These are phyloP conservation scores for Tetrahymena malaccensis DNA, from an alignment of 73 alveolate genomes.

Conservation along the genomic window DNA sequence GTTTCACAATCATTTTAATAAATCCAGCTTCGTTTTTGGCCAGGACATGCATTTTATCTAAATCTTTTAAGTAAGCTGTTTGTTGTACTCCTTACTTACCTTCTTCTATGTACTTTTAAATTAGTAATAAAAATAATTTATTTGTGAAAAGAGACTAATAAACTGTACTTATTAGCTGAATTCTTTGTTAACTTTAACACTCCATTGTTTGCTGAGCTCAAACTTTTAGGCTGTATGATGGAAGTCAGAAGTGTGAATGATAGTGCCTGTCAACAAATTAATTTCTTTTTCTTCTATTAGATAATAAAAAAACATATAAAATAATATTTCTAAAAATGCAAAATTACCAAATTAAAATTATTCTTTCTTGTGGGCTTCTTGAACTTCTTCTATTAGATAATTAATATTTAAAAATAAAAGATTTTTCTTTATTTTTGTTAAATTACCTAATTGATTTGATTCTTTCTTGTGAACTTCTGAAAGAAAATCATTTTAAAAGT, in stretches of 20 bases:
- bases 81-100: constrained; percentile 29
- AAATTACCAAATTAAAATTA: background rate
- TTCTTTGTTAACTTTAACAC: constrained; percentile 22
- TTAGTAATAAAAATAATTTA: background rate
- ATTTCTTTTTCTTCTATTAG: constrained; percentile 12
- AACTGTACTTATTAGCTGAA: background rate
- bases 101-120: constrained; percentile 7
- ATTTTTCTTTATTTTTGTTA: too few relatives aligned
- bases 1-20: constrained; percentile 32
- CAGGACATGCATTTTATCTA: constrained; percentile 34
- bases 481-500: background rate
- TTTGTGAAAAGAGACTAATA: background rate
- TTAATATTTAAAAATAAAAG: too few relatives aligned
- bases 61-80: constrained; percentile 30
- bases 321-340: too few relatives aligned
- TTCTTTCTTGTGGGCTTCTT: constrained; percentile 13
- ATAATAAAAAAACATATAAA: too few relatives aligned
- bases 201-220: constrained; percentile 9
- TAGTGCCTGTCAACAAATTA: constrained; percentile 28
- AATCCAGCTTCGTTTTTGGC: constrained; percentile 34
- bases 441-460: background rate
- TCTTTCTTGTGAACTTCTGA: constrained; percentile 12
- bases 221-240: constrained; percentile 27
- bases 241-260: constrained; percentile 31
- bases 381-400: background rate